Evolutionary conservation across 176 grass and related monocot species (phyloP).

Genomic region (Triticum timopheevii): DNA sequence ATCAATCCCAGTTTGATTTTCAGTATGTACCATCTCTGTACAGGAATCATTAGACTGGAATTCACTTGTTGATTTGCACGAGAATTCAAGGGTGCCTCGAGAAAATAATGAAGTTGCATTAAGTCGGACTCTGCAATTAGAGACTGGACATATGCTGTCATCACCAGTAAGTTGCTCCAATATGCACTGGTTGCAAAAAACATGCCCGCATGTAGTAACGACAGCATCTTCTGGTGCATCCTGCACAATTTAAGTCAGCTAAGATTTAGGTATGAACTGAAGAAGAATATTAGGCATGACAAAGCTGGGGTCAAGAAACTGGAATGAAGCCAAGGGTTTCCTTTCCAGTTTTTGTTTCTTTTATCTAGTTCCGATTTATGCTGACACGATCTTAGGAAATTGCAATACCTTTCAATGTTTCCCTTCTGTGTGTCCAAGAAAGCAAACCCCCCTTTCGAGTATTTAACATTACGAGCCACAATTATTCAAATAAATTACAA

Average conservation of each 20-base stretch:
- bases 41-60: slow-evolving; percentile 39
- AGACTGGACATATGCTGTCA: slow-evolving; percentile 67
- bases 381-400: not conserved
- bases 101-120: slow-evolving; percentile 76
- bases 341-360: slow-evolving; percentile 2
- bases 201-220: slow-evolving; percentile 83
- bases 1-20: slow-evolving; percentile 44
- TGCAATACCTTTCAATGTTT: not conserved
- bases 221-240: slow-evolving; percentile 97
- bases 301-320: not conserved
- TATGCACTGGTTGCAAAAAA: slow-evolving; percentile 97
- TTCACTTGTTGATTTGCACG: slow-evolving; percentile 49
- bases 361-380: not conserved
- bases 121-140: slow-evolving; percentile 65
- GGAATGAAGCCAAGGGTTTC: not conserved
- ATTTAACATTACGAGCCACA: not conserved
- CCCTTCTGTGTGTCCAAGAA: slow-evolving; percentile 1
- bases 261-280: slow-evolving; percentile 19
- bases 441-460: not conserved
- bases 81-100: slow-evolving; percentile 70
- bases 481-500: slow-evolving; percentile 24
- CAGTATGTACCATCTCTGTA: slow-evolving; percentile 45
- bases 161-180: slow-evolving; percentile 84
- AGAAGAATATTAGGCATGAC: slow-evolving; percentile 20
- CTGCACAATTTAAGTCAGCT: slow-evolving; percentile 38